Conservation (phyloP, 768 basidiomycete genomes). For the Cubamyces sp. region DNA sequence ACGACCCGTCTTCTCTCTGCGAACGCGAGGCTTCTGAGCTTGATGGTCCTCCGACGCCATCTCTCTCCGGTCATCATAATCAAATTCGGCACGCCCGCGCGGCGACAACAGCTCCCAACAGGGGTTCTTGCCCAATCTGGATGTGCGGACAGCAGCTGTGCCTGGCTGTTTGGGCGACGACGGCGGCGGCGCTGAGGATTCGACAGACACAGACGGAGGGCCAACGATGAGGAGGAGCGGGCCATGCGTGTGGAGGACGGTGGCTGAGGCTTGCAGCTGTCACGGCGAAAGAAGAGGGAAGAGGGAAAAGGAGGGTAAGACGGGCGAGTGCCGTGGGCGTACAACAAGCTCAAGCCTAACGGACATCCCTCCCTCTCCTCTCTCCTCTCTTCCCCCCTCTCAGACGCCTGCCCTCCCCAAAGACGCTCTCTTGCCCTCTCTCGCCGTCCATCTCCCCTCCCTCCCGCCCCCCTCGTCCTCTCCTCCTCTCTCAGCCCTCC, state of each 20-base stretch:
- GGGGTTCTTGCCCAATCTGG: neutral
- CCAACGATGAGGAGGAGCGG: neutral
- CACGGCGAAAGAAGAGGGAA: neutral
- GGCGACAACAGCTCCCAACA: neutral
- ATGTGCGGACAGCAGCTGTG: too few species aligned
- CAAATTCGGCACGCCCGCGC: slow-evolving; percentile 5
- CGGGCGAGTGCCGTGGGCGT: neutral
- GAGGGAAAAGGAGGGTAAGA: slow-evolving; percentile 9
- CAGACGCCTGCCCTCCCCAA: slow-evolving; percentile 14
- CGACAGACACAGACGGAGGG: slow-evolving; percentile 2
- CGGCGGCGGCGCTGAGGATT: slow-evolving; percentile 15
- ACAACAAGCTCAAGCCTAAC: neutral
- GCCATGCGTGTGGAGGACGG: slow-evolving; percentile 14
- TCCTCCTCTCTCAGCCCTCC: neutral
- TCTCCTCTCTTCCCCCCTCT: neutral
- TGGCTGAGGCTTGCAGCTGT: slow-evolving; percentile 21
- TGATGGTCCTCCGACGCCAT: neutral
- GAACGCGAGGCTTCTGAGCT: too few species aligned
- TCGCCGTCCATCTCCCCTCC: slow-evolving; percentile 16
- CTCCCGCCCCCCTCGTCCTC: slow-evolving; percentile 19
- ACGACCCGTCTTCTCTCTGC: too few species aligned
- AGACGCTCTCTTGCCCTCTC: slow-evolving; percentile 17
- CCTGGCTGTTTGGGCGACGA: neutral
- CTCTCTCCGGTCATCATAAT: neutral
- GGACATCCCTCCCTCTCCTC: neutral